These are phyloP conservation scores for Euphorbia celastroides DNA, from an alignment of 441 rosid genomes.

Conservation along the genomic window DNA sequence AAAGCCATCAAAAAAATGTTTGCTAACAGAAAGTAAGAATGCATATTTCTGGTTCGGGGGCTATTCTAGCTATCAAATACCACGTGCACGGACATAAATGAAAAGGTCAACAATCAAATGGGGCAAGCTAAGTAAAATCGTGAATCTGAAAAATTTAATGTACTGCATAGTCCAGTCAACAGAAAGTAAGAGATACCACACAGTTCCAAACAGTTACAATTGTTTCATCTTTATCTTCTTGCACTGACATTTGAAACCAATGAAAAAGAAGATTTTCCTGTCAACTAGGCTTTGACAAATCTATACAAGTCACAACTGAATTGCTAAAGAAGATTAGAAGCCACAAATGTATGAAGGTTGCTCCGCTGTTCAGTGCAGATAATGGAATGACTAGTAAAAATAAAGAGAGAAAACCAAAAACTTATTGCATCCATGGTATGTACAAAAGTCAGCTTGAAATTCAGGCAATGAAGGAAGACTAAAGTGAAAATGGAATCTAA, in stretches of 20 bases:
- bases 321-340: not conserved
- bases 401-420: not conserved
- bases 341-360: not conserved
- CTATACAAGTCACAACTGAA: not conserved
- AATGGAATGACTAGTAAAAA: not conserved
- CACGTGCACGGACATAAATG: not conserved
- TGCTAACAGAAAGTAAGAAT: not conserved
- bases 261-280: not conserved
- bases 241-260: not conserved
- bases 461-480: not conserved
- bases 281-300: not conserved
- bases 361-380: not conserved
- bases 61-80: not conserved
- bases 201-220: not conserved
- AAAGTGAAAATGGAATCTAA: slow-evolving; percentile 3
- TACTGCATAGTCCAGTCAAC: not conserved
- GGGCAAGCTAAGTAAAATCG: not conserved
- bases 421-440: not conserved
- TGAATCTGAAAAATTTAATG: not conserved
- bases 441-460: not conserved
- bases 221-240: not conserved
- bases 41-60: slow-evolving; percentile 1
- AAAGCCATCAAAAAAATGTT: not conserved
- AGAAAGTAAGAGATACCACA: too few relatives aligned
- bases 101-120: not conserved